phyloP scores from a whole-genome alignment of 495 filamentous ascomycete genomes.

The Evansstolkia leycettana region DNA sequence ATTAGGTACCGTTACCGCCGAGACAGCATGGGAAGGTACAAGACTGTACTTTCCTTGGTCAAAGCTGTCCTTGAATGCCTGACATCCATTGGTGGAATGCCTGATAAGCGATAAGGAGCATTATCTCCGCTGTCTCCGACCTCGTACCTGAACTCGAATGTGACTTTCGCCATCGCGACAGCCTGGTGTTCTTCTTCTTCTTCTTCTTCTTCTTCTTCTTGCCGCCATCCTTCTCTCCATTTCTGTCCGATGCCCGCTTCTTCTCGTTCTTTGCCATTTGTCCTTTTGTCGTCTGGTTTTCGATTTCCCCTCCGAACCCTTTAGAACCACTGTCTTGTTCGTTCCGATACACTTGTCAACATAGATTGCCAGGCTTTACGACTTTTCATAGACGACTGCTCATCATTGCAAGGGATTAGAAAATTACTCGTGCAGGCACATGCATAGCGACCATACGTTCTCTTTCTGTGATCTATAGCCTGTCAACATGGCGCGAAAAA shows the following conservation, averaged over 20 bases:
- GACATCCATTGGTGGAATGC: background rate
- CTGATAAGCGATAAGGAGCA: background rate
- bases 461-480: background rate
- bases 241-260: background rate
- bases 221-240: background rate
- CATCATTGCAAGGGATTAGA: too few species aligned
- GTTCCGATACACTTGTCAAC: background rate
- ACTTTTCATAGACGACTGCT: too few species aligned
- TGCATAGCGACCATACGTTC: background rate
- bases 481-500: conserved; percentile 39
- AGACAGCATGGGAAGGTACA: too few species aligned
- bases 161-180: background rate
- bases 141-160: background rate
- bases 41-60: too few species aligned
- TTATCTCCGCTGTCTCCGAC: conserved; percentile 2
- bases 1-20: too few species aligned
- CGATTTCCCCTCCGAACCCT: too few species aligned
- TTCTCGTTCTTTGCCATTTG: conserved; percentile 25
- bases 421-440: too few species aligned
- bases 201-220: background rate
- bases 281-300: too few species aligned
- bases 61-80: too few species aligned
- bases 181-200: background rate
- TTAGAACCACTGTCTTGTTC: too few species aligned
- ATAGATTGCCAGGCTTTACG: too few species aligned